Evolutionary conservation across 2,329 filamentous ascomycete genomes (phyloP).

Genomic region (Trichoderma sp.): DNA sequence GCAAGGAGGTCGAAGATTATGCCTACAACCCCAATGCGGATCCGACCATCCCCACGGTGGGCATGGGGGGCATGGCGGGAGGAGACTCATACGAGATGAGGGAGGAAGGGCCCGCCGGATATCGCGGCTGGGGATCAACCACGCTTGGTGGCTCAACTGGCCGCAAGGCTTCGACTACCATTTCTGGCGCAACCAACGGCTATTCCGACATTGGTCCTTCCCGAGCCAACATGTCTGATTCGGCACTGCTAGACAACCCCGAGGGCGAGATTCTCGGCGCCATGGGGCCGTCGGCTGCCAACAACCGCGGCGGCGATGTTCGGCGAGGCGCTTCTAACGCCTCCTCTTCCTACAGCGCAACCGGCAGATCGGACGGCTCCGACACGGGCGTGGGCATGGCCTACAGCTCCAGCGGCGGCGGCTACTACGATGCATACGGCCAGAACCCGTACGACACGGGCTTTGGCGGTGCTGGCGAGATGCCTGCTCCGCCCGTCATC

Average conservation of each 20-base stretch:
- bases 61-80: conserved; percentile 50
- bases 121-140: conserved; percentile 91
- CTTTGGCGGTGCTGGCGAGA: conserved; percentile 44
- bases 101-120: conserved; percentile 75
- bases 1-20: conserved; percentile 97
- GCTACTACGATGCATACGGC: conserved; percentile 63
- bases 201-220: conserved; percentile 77
- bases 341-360: conserved; percentile 90
- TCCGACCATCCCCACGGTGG: conserved; percentile 67
- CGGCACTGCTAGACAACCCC: conserved; percentile 59
- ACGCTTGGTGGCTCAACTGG: conserved; percentile 67
- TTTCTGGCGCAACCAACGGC: conserved; percentile 74
- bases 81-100: conserved; percentile 71
- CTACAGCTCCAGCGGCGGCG: conserved; percentile 49
- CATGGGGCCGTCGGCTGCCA: conserved; percentile 71
- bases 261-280: conserved; percentile 83
- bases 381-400: conserved; percentile 52
- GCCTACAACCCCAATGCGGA: conserved; percentile 97
- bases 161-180: conserved; percentile 84
- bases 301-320: conserved; percentile 70
- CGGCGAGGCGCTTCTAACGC: conserved; percentile 92
- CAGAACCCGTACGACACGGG: conserved; percentile 57
- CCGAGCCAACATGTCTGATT: conserved; percentile 66
- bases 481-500: conserved; percentile 73
- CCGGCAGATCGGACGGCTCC: conserved; percentile 69